Evolutionary conservation across 2,329 filamentous ascomycete genomes (phyloP).

Genomic region (Aspergillus amoenus): DNA sequence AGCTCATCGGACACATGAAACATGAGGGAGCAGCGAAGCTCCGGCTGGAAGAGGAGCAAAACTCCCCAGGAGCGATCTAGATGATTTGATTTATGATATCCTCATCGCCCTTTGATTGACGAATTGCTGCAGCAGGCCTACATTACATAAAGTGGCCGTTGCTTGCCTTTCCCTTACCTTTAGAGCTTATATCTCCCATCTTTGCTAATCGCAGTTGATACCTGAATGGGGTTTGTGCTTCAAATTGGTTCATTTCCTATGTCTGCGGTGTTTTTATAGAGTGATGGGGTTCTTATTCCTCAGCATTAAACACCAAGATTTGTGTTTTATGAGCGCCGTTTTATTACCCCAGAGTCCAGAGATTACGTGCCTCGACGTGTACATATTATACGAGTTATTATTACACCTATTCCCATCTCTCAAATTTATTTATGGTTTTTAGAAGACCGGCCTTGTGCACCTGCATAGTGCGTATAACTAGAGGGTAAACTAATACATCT

Average conservation of each 20-base stretch:
- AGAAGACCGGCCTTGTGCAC: conserved; percentile 14
- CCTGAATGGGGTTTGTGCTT: conserved; percentile 2
- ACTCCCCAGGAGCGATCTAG: conserved; percentile 22
- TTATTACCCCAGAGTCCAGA: neutral
- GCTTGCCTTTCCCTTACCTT: neutral
- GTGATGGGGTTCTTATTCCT: conserved; percentile 3
- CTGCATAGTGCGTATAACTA: neutral
- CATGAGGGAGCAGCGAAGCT: conserved; percentile 47
- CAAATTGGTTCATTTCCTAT: conserved; percentile 7
- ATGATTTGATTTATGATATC: conserved; percentile 8
- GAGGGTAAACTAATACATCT: neutral
- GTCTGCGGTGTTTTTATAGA: conserved; percentile 11
- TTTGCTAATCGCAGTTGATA: neutral
- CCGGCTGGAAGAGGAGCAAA: conserved; percentile 20
- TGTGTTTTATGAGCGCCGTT: conserved; percentile 13
- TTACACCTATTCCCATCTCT: neutral
- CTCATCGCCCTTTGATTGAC: neutral
- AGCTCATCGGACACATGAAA: conserved; percentile 54
- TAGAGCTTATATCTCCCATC: neutral
- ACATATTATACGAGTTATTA: conserved; percentile 1
- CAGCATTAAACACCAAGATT: conserved; percentile 6
- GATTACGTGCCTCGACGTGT: neutral
- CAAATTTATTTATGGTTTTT: conserved; percentile 2
- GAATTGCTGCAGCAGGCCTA: neutral
- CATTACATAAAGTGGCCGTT: neutral